Percentiles rank a stretch among this genome's conserved stretches.
Evolutionary conservation across 179 eudicot species (phyloP).

Genomic region (Vitellaria paradoxa): DNA sequence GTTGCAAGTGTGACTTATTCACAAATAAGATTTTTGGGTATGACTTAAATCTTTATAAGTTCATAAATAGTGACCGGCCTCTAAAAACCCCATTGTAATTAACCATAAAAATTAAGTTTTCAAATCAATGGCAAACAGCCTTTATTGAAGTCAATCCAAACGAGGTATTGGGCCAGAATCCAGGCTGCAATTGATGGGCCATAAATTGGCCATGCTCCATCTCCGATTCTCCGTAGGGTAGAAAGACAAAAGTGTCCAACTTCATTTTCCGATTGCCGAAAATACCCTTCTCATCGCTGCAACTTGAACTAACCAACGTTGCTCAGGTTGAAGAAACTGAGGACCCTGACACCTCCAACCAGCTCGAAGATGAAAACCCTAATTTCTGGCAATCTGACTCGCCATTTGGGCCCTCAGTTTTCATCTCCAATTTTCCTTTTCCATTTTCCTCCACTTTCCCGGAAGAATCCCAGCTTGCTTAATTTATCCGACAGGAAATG

Average conservation of each 20-base stretch:
- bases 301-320: not conserved
- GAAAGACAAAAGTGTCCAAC: not conserved
- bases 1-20: too few species aligned
- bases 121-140: too few species aligned
- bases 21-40: too few species aligned
- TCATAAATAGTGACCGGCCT: too few species aligned
- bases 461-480: conserved; percentile 15
- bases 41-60: too few species aligned
- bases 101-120: too few species aligned
- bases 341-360: not conserved
- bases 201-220: not conserved
- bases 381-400: conserved; percentile 16
- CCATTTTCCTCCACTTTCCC: conserved; percentile 26
- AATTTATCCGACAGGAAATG: conserved; percentile 22
- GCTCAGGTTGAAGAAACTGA: not conserved
- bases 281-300: not conserved
- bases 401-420: conserved; percentile 10
- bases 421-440: conserved; percentile 15
- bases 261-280: not conserved
- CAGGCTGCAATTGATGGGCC: not conserved
- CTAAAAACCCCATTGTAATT: too few species aligned
- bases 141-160: too few species aligned
- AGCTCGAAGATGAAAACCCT: conserved; percentile 35
- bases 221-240: not conserved
- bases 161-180: too few species aligned